Base-by-base conservation (phyloP, 2,329 filamentous ascomycete genomes). In the Fusarium bulbicola region DNA sequence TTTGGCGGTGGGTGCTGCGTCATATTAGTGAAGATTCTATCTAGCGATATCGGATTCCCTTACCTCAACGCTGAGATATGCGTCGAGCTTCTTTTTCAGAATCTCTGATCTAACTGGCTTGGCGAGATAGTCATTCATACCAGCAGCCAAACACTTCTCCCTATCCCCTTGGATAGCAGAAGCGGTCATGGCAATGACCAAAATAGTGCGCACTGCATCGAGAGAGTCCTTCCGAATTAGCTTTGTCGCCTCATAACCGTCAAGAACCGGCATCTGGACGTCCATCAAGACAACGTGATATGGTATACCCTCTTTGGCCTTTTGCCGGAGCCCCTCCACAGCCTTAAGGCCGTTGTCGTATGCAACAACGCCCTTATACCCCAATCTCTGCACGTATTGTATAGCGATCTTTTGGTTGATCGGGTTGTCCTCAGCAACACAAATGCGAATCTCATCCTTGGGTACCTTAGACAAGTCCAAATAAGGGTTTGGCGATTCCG, bases 181-280 rank as follows among this genome's bases (percentile, higher is more conserved):
- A 3, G 95, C 95, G 2, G 95, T 98, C 95, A 98, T 98, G 61
- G 95, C 95, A 76, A 98, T 98, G 54, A 98, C 93, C n/a, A 98
- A 86, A 3, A 97, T 90, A 73, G 93, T 91, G 59, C 93, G 88
- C 16, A 98, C 94, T 13, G 89, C 88, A 40, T 94, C 92, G 66
- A 94, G 89, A 0, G 89, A 81, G 80, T 98, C 95, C 74, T 90
- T 90, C 15, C 95, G 91, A 49, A 98, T 90, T 65, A 94, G 88
- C 73, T 92, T 92, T 1, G 95, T 98, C 3, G 95, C 95, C 81
- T 97, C 93, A 80, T 97, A 97, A 11, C 95, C 95, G 80, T 98
- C 95, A 14, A 97, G 88, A 7, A 97, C 91, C 0, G 95, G 95
- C 95, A 98, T 98, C 82, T 97, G 95, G 7, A 97, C 94, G 80